phyloP scores from a whole-genome alignment of 306 rosid species.

The Ormosia emarginata region DNA sequence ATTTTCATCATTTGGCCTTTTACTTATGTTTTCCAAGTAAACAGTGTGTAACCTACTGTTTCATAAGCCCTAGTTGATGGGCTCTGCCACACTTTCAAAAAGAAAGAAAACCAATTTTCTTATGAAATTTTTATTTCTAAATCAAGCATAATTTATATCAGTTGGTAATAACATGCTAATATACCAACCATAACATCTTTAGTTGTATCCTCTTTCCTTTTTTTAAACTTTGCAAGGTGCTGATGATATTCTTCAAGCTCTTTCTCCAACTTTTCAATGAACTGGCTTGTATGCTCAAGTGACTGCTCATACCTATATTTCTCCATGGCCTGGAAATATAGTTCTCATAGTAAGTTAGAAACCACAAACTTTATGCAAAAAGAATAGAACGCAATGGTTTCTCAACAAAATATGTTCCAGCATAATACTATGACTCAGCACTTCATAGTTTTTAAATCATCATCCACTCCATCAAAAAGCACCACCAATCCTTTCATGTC shows the following conservation, averaged over 20 bases:
- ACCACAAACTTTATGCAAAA: neutral
- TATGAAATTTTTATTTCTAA: neutral
- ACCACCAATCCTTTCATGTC: neutral
- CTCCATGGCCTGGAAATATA: conserved; percentile 69
- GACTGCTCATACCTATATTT: conserved; percentile 68
- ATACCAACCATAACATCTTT: conserved; percentile 23
- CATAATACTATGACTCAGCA: neutral
- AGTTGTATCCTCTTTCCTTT: conserved; percentile 35
- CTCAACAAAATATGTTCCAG: neutral
- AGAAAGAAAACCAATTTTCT: neutral
- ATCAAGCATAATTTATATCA: neutral
- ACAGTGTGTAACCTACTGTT: neutral
- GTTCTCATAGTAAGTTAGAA: neutral
- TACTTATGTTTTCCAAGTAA: neutral
- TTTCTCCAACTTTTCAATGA: conserved; percentile 79
- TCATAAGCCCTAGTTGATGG: neutral
- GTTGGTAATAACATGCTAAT: neutral
- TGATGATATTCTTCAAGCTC: conserved; percentile 70
- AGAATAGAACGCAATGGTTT: neutral
- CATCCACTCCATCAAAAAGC: neutral
- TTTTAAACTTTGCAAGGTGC: conserved; percentile 53
- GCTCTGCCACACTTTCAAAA: neutral
- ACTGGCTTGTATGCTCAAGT: conserved; percentile 85
- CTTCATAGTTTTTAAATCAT: neutral
- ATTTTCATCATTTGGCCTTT: neutral